These are phyloP conservation scores for Plasmopara halstedii DNA, from an alignment of 352 stramenopile species.

Conservation along the genomic window DNA sequence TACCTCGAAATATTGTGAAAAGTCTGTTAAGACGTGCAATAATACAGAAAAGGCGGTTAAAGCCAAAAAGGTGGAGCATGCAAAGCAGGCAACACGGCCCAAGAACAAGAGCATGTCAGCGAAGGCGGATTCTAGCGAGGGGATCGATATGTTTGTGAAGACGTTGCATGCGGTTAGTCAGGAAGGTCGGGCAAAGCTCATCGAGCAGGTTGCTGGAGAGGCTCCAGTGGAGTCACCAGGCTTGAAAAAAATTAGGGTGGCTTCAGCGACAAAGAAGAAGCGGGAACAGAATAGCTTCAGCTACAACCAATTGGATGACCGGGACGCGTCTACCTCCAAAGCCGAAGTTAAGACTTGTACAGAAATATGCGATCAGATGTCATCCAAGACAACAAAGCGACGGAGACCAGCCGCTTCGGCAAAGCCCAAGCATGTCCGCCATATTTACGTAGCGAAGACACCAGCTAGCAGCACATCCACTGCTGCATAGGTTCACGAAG, in stretches of 20 bases:
- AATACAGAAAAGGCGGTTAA: not conserved
- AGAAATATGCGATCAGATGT: constrained; percentile 3
- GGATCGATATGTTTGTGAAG: not conserved
- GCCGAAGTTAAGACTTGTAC: not conserved
- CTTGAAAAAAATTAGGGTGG: constrained; percentile 10
- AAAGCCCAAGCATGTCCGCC: constrained; percentile 14
- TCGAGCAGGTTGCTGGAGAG: constrained; percentile 19
- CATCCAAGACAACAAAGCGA: constrained; percentile 1
- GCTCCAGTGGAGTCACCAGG: constrained; percentile 7
- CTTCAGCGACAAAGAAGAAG: not conserved
- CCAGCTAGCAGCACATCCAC: constrained; percentile 9
- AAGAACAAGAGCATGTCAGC: not conserved
- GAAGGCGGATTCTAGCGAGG: not conserved
- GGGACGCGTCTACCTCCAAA: not conserved
- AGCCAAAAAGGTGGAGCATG: constrained; percentile 8
- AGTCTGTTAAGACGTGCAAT: not conserved
- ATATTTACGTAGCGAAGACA: constrained; percentile 36
- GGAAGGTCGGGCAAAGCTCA: not conserved
- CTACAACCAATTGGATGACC: constrained; percentile 1
- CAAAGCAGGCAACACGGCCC: too few species aligned
- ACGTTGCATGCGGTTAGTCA: not conserved
- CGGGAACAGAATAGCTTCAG: constrained; percentile 3
- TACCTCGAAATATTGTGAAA: constrained; percentile 3
- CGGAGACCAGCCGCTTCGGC: constrained; percentile 1
- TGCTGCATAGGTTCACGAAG: constrained; percentile 7